Evolutionary conservation across 345 rosid species (phyloP).

Genomic region (Eutrema japonicum): DNA sequence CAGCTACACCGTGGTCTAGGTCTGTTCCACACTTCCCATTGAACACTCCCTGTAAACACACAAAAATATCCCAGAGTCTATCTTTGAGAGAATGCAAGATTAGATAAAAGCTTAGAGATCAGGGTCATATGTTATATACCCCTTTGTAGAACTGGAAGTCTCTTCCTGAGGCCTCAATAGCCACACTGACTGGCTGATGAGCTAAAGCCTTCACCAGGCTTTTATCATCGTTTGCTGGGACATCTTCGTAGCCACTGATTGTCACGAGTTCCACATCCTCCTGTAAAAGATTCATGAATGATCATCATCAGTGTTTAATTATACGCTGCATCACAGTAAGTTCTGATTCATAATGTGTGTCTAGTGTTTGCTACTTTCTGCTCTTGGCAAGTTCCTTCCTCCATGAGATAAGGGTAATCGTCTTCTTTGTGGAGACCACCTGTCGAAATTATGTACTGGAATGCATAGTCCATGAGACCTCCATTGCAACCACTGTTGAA

Average conservation of each 20-base stretch:
- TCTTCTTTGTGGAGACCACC: conserved; percentile 82
- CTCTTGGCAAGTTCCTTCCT: conserved; percentile 61
- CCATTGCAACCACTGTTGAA: conserved; percentile 83
- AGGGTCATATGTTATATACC: conserved; percentile 46
- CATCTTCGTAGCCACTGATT: conserved; percentile 70
- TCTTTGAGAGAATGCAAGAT: conserved; percentile 9
- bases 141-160: conserved; percentile 78
- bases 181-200: conserved; percentile 78
- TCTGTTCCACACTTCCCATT: conserved; percentile 69
- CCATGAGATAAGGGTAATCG: conserved; percentile 76
- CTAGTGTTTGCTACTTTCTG: conserved; percentile 53
- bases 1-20: conserved; percentile 79
- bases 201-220: conserved; percentile 75
- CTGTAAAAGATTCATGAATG: conserved; percentile 45
- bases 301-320: not conserved
- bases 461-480: conserved; percentile 91
- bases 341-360: conserved; percentile 4
- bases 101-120: conserved; percentile 5
- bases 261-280: conserved; percentile 61
- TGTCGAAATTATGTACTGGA: conserved; percentile 63
- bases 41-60: conserved; percentile 67
- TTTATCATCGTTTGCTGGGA: conserved; percentile 59
- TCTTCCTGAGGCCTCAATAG: conserved; percentile 81
- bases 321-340: not conserved
- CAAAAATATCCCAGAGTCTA: not conserved